phyloP scores from a whole-genome alignment of 805 yeast species.

The Saccharomycopsis sp. region DNA sequence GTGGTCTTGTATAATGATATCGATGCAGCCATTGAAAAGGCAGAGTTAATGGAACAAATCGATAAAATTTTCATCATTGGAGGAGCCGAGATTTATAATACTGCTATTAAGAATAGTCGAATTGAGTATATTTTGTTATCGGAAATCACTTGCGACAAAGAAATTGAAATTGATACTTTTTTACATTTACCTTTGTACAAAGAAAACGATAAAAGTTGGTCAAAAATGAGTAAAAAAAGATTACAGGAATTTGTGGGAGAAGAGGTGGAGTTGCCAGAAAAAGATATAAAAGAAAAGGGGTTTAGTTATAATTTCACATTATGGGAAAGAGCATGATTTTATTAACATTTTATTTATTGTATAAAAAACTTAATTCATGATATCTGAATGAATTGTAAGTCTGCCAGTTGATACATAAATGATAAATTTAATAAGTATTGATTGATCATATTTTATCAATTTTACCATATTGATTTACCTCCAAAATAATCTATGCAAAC shows the following conservation, averaged over 20 bases:
- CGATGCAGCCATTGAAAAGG: constrained; percentile 29
- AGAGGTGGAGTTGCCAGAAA: constrained; percentile 11
- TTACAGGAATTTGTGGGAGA: constrained; percentile 27
- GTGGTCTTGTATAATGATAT: constrained; percentile 38
- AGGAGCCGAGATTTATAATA: constrained; percentile 78
- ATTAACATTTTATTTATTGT: too few relatives aligned
- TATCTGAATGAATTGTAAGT: too few relatives aligned
- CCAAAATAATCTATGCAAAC: too few relatives aligned
- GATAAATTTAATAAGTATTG: too few relatives aligned
- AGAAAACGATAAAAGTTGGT: not conserved
- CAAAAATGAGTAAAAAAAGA: constrained; percentile 28
- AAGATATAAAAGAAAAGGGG: constrained; percentile 35
- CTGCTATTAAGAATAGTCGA: constrained; percentile 32
- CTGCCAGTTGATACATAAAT: too few relatives aligned
- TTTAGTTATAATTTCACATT: constrained; percentile 50
- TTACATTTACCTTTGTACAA: constrained; percentile 23
- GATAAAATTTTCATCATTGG: constrained; percentile 78
- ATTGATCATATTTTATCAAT: too few relatives aligned
- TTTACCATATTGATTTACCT: too few relatives aligned
- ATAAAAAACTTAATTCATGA: too few relatives aligned
- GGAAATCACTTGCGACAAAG: constrained; percentile 37
- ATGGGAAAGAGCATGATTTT: constrained; percentile 45
- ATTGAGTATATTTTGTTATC: constrained; percentile 58
- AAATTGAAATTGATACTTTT: constrained; percentile 61
- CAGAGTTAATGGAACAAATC: constrained; percentile 25